Percentiles rank a stretch among this genome's conserved stretches.
phyloP scores from a whole-genome alignment of 306 rosid genomes.

The Vigna angularis region DNA sequence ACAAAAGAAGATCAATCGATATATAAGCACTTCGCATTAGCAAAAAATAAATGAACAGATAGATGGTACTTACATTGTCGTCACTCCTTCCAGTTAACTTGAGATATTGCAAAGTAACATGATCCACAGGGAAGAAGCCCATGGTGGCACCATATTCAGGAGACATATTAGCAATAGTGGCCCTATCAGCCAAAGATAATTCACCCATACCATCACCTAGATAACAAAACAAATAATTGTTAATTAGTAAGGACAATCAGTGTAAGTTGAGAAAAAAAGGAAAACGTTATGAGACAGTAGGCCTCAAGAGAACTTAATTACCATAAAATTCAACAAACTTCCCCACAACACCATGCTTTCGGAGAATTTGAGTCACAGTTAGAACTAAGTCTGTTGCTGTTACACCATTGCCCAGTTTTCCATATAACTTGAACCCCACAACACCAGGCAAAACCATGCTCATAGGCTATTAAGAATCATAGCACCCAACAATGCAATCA shows the following conservation, averaged over 20 bases:
- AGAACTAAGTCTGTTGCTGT: slow-evolving; percentile 99
- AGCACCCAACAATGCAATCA: slow-evolving; percentile 36
- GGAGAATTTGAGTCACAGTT: slow-evolving; percentile 93
- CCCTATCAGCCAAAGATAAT: slow-evolving; percentile 95
- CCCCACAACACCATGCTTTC: slow-evolving; percentile 99
- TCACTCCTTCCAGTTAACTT: slow-evolving; percentile 95
- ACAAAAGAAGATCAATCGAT: slow-evolving; percentile 41
- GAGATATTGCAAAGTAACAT: slow-evolving; percentile 92
- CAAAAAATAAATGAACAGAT: slow-evolving; percentile 28
- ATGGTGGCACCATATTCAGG: slow-evolving; percentile 99
- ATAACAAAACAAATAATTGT: slow-evolving; percentile 45
- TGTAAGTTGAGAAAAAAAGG: background rate
- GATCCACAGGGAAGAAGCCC: slow-evolving; percentile 99
- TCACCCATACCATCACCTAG: slow-evolving; percentile 92
- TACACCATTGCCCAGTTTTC: slow-evolving; percentile 86
- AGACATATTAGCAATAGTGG: slow-evolving; percentile 99
- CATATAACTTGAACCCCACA: slow-evolving; percentile 96
- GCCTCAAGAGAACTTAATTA: slow-evolving; percentile 43
- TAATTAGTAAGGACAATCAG: slow-evolving; percentile 22
- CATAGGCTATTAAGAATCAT: slow-evolving; percentile 81
- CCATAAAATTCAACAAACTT: slow-evolving; percentile 96
- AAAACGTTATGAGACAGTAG: background rate
- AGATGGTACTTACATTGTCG: slow-evolving; percentile 72
- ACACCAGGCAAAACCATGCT: slow-evolving; percentile 99
- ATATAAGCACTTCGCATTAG: slow-evolving; percentile 38